Conservation (phyloP, 306 rosid genomes). For the Ormosia semicastrata region DNA sequence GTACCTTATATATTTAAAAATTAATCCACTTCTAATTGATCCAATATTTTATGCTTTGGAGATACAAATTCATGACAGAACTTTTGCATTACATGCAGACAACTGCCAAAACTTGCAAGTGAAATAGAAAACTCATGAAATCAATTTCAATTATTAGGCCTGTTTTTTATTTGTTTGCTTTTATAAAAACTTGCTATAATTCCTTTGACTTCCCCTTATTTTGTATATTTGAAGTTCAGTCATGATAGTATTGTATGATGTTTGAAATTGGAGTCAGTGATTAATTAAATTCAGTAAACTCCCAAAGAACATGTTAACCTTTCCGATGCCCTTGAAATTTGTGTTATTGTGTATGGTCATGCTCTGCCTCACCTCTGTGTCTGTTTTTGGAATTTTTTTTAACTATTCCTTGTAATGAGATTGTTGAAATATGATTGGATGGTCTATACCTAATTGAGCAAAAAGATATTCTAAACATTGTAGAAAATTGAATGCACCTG, state of each 20-base stretch:
- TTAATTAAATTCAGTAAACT: not conserved
- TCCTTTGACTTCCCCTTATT: not conserved
- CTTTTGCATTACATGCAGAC: constrained; percentile 4
- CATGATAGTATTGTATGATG: not conserved
- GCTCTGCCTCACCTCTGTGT: not conserved
- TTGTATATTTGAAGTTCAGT: not conserved
- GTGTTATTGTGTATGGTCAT: not conserved
- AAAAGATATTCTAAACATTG: not conserved
- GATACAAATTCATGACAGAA: constrained; percentile 20
- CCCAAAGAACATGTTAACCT: not conserved
- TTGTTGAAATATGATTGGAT: not conserved
- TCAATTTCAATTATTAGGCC: not conserved
- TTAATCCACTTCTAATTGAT: not conserved
- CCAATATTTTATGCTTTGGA: constrained; percentile 7
- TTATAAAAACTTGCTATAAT: not conserved
- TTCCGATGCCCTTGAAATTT: not conserved
- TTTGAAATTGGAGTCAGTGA: not conserved
- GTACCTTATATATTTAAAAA: constrained; percentile 25
- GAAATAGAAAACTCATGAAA: not conserved
- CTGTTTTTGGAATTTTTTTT: not conserved
- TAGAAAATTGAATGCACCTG: not conserved
- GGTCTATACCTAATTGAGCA: not conserved
- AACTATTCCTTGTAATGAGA: not conserved
- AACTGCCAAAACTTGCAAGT: constrained; percentile 16
- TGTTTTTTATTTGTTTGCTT: not conserved